phyloP scores from a whole-genome alignment of 148 eudicot species.

The Rhododendron griersonianum region DNA sequence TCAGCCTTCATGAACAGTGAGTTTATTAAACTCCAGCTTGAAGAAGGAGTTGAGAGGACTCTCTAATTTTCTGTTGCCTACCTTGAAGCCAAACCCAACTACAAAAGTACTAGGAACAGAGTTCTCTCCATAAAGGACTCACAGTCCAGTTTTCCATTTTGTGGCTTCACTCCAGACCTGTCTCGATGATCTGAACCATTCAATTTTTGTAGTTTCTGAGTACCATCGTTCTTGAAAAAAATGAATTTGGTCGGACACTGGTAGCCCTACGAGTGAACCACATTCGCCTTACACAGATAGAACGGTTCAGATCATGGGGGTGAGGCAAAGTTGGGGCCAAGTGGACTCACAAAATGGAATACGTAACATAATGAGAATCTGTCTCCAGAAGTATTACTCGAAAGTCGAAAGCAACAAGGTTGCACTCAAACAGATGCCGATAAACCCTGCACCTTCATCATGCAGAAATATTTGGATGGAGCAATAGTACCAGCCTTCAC shows the following conservation, averaged over 20 bases:
- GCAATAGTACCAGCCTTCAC: conserved; percentile 54
- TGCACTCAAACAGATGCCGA: conserved; percentile 29
- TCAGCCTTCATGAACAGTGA: not conserved
- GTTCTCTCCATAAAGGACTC: not conserved
- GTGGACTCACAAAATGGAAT: not conserved
- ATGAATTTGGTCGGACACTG: not conserved
- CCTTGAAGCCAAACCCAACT: not conserved
- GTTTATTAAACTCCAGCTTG: not conserved
- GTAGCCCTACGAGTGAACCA: not conserved
- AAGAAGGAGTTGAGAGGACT: not conserved
- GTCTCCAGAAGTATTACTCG: not conserved
- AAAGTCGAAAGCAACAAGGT: not conserved
- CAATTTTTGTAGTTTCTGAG: not conserved
- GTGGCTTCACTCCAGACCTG: not conserved
- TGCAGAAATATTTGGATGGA: conserved; percentile 53
- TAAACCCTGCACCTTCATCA: conserved; percentile 85
- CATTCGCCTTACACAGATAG: not conserved
- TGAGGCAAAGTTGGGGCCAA: not conserved
- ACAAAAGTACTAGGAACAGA: not conserved
- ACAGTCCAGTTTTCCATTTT: not conserved
- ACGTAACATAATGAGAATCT: not conserved
- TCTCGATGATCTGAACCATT: not conserved
- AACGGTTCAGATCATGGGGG: not conserved
- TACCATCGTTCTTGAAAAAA: not conserved
- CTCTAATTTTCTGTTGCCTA: not conserved